phyloP scores from a whole-genome alignment of 139 green algal species.

The Limnomonas spitsbergensis region DNA sequence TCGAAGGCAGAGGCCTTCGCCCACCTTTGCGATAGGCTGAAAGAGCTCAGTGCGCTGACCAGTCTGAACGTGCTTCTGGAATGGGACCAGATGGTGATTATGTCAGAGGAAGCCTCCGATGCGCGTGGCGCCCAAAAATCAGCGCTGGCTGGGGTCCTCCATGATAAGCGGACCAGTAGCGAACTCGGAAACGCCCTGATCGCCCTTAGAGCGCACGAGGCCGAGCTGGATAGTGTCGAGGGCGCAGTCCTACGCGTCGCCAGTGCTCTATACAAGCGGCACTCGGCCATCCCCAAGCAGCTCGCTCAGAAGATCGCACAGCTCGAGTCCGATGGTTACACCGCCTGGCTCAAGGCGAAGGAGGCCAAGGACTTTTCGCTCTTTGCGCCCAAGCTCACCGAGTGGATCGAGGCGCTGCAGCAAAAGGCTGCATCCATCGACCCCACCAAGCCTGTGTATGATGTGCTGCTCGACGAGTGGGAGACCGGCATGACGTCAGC shows the following conservation, averaged over 20 bases:
- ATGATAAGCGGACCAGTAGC: too few relatives aligned
- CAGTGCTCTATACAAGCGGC: conserved; percentile 17
- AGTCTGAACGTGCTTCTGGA: too few relatives aligned
- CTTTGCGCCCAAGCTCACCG: conserved; percentile 74
- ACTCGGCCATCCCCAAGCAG: conserved; percentile 47
- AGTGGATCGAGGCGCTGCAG: conserved; percentile 64
- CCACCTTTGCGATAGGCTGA: too few relatives aligned
- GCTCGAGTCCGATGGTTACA: conserved; percentile 69
- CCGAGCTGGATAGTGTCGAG: too few relatives aligned
- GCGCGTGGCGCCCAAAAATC: too few relatives aligned
- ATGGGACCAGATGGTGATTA: too few relatives aligned
- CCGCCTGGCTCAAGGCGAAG: conserved; percentile 71
- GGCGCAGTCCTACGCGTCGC: conserved; percentile 25
- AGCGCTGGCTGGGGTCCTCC: too few relatives aligned
- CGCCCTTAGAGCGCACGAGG: too few relatives aligned
- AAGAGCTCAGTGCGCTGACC: too few relatives aligned
- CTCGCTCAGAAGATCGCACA: conserved; percentile 63
- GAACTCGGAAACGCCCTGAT: too few relatives aligned
- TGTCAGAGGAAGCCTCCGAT: too few relatives aligned
- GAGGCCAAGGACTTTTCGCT: conserved; percentile 59
- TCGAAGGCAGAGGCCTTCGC: too few relatives aligned
- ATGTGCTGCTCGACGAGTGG: conserved; percentile 74
- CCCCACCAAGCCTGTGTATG: conserved; percentile 43
- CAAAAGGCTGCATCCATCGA: conserved; percentile 32
- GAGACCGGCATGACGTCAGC: conserved; percentile 71